phyloP scores from a whole-genome alignment of 1,139 yeast genomes.

The Lodderomyces margitis region DNA sequence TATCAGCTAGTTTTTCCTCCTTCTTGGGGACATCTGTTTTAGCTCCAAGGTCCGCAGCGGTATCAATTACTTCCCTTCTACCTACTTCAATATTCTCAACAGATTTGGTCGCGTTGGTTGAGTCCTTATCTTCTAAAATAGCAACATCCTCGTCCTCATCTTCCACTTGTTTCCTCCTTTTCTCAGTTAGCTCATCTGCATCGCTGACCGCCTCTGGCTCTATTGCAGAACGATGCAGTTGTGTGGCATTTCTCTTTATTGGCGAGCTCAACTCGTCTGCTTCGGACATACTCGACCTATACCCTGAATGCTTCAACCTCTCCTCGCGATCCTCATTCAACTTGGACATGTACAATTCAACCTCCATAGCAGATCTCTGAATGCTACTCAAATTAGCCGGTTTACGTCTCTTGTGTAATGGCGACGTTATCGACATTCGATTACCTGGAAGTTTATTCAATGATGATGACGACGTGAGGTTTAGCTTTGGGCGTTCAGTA shows the following conservation, averaged over 20 bases:
- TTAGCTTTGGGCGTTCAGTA: not conserved
- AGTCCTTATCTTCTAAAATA: not conserved
- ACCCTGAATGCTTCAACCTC: not conserved
- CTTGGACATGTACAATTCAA: slow-evolving; percentile 16
- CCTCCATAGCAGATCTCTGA: slow-evolving; percentile 16
- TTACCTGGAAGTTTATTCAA: slow-evolving; percentile 8
- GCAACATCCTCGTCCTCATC: not conserved
- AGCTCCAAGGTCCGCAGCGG: not conserved
- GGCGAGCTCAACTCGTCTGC: slow-evolving; percentile 14
- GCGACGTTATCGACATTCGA: slow-evolving; percentile 40
- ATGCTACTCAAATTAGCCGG: slow-evolving; percentile 22
- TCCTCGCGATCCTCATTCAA: slow-evolving; percentile 21
- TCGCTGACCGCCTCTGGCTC: not conserved
- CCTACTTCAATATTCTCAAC: slow-evolving; percentile 3
- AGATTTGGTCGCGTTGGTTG: not conserved
- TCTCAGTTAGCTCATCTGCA: not conserved
- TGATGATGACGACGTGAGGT: not conserved
- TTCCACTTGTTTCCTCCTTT: not conserved
- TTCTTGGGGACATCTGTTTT: not conserved
- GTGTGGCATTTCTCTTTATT: slow-evolving; percentile 3
- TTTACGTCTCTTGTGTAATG: slow-evolving; percentile 19
- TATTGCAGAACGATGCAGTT: not conserved
- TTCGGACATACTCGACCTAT: slow-evolving; percentile 6
- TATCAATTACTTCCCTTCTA: not conserved
- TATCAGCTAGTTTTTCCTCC: not conserved